A percentile compares a stretch with the other conserved stretches of the same genome.
phyloP scores from a whole-genome alignment of 2,329 filamentous ascomycete species.

The Tolypocladium tundrense region DNA sequence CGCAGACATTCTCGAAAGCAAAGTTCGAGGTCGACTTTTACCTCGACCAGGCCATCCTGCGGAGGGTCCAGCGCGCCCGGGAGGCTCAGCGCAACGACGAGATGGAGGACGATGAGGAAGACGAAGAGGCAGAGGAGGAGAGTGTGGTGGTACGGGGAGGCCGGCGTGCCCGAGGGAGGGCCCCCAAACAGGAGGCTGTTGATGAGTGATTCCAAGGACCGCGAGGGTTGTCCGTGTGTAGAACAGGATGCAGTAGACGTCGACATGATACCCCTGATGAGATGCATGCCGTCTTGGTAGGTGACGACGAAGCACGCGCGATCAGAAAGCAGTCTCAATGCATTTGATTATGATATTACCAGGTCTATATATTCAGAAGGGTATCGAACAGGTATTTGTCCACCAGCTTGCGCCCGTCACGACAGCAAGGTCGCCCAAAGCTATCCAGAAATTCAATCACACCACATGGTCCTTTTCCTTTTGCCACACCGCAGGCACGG shows the following conservation, averaged over 20 bases:
- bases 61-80: slow-evolving; percentile 46
- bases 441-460: neutral
- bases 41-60: slow-evolving; percentile 44
- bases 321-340: neutral
- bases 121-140: slow-evolving; percentile 11
- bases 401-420: neutral
- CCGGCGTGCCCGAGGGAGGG: slow-evolving; percentile 9
- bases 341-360: neutral
- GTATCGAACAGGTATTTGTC: neutral
- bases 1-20: slow-evolving; percentile 33
- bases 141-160: slow-evolving; percentile 14
- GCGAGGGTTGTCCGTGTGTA: neutral
- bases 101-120: slow-evolving; percentile 25
- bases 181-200: slow-evolving; percentile 11
- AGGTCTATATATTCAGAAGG: neutral
- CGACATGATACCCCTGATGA: slow-evolving; percentile 5
- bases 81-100: slow-evolving; percentile 33
- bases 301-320: neutral
- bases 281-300: neutral
- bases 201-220: neutral
- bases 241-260: neutral
- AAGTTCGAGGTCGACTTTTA: slow-evolving; percentile 38
- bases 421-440: neutral
- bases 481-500: neutral
- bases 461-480: neutral